Evolutionary conservation across 1,284 basidiomycete species (phyloP), one percentile per base, ranked within the genome.

Genomic region (Cutaneotrichosporon sp.): DNA sequence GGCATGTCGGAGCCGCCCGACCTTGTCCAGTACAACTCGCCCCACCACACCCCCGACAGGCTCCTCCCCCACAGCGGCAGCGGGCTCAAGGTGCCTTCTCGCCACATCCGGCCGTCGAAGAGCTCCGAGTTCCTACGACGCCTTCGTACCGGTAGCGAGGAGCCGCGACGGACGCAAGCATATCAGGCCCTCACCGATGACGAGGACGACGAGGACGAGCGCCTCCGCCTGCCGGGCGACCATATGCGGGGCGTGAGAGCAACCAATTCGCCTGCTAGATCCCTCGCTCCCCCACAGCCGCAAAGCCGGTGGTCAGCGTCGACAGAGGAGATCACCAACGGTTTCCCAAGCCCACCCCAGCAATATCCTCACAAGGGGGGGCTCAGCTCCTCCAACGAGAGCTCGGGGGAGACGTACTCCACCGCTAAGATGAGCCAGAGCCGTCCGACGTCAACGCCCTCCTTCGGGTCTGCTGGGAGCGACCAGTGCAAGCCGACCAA

Each of bases 41-140:
- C 29, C 29, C 16, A 19, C 14, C 17, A 35, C 19, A 37, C 27
- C 5, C 42, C 43, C 14, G 27, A 50, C 24, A 41, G 34, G 38
- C 35, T 46, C 22, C 49, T 35, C 19, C 10, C 19, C 20, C 25
- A 48, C 27, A 27, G 14, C n/a, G 25, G 42, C n/a, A 44, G 37
- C 41, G 24, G 19, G 3, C 10, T 11, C 2, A 37, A 47, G 33
- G 25, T 7, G 12, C 11, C 38, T 12, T 16, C 32, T 7, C 17
- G 17, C 27, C 25, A 33, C 7, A 19, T 55, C 25, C 32, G 45
- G n/a, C 44, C 46, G 10, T 47, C 44, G 17, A 51, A 31, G 49
- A 51, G 49, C 32, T 35, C 45, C 26, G 53, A 55, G 49, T 31
- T 55, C 27, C 33, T 55, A 3, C 53, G 49, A 27, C 50, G 50